A percentile compares a stretch with the other conserved stretches of the same genome.
Conservation (phyloP, 176 grass and related monocot genomes). For the Luzula sylvatica region DNA sequence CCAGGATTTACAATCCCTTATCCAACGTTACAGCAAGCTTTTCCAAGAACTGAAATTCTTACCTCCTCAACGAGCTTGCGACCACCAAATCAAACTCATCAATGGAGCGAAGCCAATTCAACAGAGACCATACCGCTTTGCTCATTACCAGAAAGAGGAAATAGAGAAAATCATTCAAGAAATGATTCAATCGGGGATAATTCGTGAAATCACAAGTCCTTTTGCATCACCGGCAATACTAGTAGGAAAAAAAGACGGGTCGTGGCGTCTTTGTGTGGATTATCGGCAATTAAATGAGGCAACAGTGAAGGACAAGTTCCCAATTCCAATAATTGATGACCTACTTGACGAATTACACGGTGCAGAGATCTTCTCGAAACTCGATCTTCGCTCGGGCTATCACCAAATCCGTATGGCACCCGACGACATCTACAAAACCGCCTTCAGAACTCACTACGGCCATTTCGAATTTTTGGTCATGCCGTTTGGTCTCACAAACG, state of each 20-base stretch:
- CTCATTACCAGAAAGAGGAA: neutral
- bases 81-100: neutral
- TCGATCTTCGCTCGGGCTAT: neutral
- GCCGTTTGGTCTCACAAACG: neutral
- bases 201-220: neutral
- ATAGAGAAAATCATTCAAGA: neutral
- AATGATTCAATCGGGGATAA: neutral
- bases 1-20: too few species aligned
- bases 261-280: neutral
- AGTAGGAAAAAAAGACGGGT: neutral
- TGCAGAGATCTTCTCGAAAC: neutral
- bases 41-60: neutral
- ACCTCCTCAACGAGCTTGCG: neutral
- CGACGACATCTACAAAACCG: neutral
- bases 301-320: neutral
- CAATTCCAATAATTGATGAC: neutral
- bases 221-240: neutral
- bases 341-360: neutral
- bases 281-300: neutral
- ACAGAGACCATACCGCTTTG: neutral
- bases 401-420: neutral
- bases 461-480: slow-evolving; percentile 1
- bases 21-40: too few species aligned
- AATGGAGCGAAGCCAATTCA: neutral
- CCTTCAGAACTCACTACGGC: neutral